Percentiles rank a stretch among this genome's conserved stretches.
These are phyloP conservation scores for Castanospermum australe DNA, from an alignment of 306 rosid genomes.

Conservation along the genomic window DNA sequence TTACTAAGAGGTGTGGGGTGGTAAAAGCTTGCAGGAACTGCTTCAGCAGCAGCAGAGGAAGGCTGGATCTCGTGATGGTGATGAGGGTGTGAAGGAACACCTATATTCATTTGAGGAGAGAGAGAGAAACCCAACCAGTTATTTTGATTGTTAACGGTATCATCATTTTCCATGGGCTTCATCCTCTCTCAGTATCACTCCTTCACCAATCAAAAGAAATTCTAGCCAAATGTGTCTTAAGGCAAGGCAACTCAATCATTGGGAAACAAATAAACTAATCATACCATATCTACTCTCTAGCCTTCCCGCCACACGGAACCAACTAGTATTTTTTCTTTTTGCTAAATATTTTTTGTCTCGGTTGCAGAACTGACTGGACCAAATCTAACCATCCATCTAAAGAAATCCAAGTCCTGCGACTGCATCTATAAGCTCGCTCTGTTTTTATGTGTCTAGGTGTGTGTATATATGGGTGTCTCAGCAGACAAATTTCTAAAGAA, in stretches of 20 bases:
- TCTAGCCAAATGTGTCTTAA: constrained; percentile 31
- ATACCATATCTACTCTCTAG: constrained; percentile 20
- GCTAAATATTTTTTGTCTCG: constrained; percentile 30
- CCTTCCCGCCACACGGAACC: constrained; percentile 30
- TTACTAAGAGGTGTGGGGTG: constrained; percentile 44
- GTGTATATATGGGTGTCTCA: constrained; percentile 34
- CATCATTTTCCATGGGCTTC: constrained; percentile 69
- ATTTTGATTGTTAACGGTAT: constrained; percentile 34
- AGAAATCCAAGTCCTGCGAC: constrained; percentile 47
- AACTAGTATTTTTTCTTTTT: constrained; percentile 17
- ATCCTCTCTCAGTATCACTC: constrained; percentile 36
- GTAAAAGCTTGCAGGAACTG: constrained; percentile 45
- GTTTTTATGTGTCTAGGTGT: neutral
- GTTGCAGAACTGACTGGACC: constrained; percentile 33
- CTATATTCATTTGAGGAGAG: constrained; percentile 64
- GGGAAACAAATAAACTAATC: constrained; percentile 34
- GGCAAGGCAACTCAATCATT: constrained; percentile 59
- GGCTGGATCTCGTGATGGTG: constrained; percentile 21
- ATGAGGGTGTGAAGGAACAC: constrained; percentile 38
- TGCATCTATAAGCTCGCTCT: constrained; percentile 34
- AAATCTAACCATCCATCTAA: constrained; percentile 39
- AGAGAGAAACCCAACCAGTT: constrained; percentile 77
- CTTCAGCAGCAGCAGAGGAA: constrained; percentile 41
- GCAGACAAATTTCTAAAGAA: constrained; percentile 42
- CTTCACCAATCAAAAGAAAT: constrained; percentile 20